These are phyloP conservation scores for Colletotrichum karsti DNA, from an alignment of 2,329 filamentous ascomycete species.

Conservation along the genomic window DNA sequence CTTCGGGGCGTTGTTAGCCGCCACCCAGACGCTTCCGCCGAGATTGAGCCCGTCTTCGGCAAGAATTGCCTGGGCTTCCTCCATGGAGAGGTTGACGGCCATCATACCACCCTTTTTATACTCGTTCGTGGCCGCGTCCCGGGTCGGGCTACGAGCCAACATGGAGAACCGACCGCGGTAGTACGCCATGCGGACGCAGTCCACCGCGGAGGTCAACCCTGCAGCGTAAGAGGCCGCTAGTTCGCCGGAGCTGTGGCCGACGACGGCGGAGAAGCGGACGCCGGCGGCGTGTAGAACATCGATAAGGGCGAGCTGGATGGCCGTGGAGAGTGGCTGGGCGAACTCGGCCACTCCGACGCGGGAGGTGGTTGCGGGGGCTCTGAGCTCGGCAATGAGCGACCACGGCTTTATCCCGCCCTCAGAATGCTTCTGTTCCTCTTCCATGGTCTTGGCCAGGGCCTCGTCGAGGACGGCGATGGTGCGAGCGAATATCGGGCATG, in stretches of 20 bases:
- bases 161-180: constrained; percentile 5
- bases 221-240: constrained; percentile 29
- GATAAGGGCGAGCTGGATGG: constrained; percentile 43
- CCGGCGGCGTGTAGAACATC: constrained; percentile 33
- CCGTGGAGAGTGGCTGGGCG: constrained; percentile 46
- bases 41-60: neutral
- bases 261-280: constrained; percentile 14
- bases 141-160: neutral
- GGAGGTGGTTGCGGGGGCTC: neutral
- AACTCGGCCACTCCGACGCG: constrained; percentile 36
- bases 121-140: neutral
- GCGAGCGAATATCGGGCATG: neutral
- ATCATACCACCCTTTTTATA: neutral
- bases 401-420: neutral
- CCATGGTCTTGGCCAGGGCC: neutral
- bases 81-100: neutral
- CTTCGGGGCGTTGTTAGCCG: constrained; percentile 32
- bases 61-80: neutral
- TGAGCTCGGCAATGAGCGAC: neutral
- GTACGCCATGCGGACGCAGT: constrained; percentile 8
- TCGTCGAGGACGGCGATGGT: constrained; percentile 24
- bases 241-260: constrained; percentile 31
- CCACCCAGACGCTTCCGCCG: constrained; percentile 31
- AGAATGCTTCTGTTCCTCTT: neutral
- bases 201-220: constrained; percentile 20